Conservation (phyloP, 2,329 filamentous ascomycete species). For the Aspergillus luchuensis region DNA sequence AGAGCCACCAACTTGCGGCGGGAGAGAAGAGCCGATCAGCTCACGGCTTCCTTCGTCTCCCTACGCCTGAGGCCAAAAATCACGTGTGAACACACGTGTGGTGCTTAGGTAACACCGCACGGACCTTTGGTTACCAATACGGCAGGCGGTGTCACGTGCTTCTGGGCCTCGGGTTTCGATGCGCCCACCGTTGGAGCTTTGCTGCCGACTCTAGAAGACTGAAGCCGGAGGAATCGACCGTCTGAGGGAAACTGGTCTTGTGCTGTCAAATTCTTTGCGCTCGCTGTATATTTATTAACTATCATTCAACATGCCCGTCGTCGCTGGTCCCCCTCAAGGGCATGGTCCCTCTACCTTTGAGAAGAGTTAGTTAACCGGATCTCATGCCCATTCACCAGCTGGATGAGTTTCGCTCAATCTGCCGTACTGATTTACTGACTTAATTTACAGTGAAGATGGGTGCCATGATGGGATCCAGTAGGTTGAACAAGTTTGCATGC, state of each 20-base stretch:
- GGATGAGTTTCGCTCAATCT: neutral
- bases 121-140: neutral
- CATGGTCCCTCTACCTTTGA: constrained; percentile 68
- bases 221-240: neutral
- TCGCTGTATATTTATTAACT: neutral
- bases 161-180: constrained; percentile 10
- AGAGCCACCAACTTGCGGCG: constrained; percentile 24
- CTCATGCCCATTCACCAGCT: constrained; percentile 8
- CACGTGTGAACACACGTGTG: constrained; percentile 22
- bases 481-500: neutral
- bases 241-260: neutral
- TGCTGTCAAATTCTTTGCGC: neutral
- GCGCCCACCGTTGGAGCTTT: constrained; percentile 9
- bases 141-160: constrained; percentile 22
- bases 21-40: constrained; percentile 25
- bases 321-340: constrained; percentile 55
- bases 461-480: constrained; percentile 97
- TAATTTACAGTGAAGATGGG: constrained; percentile 83
- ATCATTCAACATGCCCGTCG: constrained; percentile 54
- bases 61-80: constrained; percentile 21
- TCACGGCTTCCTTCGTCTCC: constrained; percentile 16
- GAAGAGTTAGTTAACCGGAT: constrained; percentile 58
- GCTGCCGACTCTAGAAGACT: constrained; percentile 1
- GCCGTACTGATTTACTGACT: constrained; percentile 31
- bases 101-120: constrained; percentile 17